Base-by-base conservation (phyloP, 208 protist genomes). In the Angomonas deanei region DNA sequence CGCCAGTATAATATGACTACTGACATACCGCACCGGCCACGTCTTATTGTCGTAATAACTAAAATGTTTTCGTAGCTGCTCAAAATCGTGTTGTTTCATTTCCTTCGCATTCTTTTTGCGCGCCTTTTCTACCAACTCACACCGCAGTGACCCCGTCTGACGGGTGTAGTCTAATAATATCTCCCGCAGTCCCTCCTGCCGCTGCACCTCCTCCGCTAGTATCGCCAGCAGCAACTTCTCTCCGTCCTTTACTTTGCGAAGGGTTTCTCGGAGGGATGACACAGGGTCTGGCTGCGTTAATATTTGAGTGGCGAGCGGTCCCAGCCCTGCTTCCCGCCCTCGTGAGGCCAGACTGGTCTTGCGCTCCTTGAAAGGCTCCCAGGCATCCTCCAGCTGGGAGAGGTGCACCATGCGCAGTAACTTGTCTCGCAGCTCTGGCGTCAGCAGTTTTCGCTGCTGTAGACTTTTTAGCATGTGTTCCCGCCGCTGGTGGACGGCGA, bases 361-460 rank as follows among this genome's bases (percentile, higher is more conserved):
- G 39, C 74, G 66, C 64, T 84, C 81, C 65, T 92, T 92, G 66
- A 82, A 95, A 17, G 85, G 85, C 67, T 92, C 85, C 83, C 85
- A 95, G 33, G 75, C 72, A 61, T 92, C 88, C 64, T 91, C 85
- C 28, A 95, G 74, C 67, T 89, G 83, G 52, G 74, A 85, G 21
- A 91, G 61, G 62, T 91, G 83, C 39, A 76, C 65, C 76, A 92
- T 72, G 23, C 58, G 42, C 54, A 68, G 54, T 38, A 95, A 70
- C 0, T 72, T 30, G 1, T 56, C 63, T 15, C 48, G 64, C 21
- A 95, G 73, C 32, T 61, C 68, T 0, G 68, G 66, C 2, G 85
- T 95, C 28, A 95, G 80, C 36, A 95, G 72, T 21, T 78, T 76
- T 8, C 88, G 82, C 33, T 83, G 68, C 34, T 72, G 46, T 50